phyloP scores from a whole-genome alignment of 495 filamentous ascomycete genomes.

The Hapsidospora chrysogenum region DNA sequence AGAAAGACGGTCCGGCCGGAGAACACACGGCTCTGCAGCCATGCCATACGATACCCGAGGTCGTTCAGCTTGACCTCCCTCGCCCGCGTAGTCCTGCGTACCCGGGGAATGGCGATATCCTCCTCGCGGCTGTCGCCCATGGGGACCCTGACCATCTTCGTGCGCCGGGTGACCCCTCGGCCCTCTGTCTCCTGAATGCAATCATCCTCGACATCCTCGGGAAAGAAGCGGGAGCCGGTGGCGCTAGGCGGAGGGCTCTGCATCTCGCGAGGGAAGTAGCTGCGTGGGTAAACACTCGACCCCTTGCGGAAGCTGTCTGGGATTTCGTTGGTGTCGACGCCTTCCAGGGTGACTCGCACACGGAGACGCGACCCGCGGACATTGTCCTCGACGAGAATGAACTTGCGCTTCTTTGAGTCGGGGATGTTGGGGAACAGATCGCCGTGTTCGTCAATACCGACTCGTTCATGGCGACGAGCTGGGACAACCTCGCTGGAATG shows the following conservation, averaged over 20 bases:
- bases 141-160: slow-evolving; percentile 36
- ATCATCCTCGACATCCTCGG: slow-evolving; percentile 41
- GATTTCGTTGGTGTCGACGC: slow-evolving; percentile 81
- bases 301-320: slow-evolving; percentile 81
- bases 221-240: slow-evolving; percentile 49
- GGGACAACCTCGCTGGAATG: neutral
- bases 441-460: slow-evolving; percentile 31
- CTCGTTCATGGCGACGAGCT: slow-evolving; percentile 6
- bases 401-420: slow-evolving; percentile 79
- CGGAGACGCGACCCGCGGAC: slow-evolving; percentile 62
- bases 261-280: slow-evolving; percentile 80
- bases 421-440: slow-evolving; percentile 75
- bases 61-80: slow-evolving; percentile 85
- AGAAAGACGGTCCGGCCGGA: slow-evolving; percentile 71
- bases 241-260: slow-evolving; percentile 53
- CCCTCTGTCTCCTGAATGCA: slow-evolving; percentile 36
- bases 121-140: slow-evolving; percentile 49
- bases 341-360: slow-evolving; percentile 74
- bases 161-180: slow-evolving; percentile 10
- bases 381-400: slow-evolving; percentile 84
- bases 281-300: slow-evolving; percentile 78
- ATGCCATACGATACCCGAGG: slow-evolving; percentile 84
- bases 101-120: slow-evolving; percentile 54
- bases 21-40: slow-evolving; percentile 84
- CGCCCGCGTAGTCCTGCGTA: slow-evolving; percentile 44